phyloP scores from a whole-genome alignment of 768 basidiomycete species.

The Lactarius hengduanensis region DNA sequence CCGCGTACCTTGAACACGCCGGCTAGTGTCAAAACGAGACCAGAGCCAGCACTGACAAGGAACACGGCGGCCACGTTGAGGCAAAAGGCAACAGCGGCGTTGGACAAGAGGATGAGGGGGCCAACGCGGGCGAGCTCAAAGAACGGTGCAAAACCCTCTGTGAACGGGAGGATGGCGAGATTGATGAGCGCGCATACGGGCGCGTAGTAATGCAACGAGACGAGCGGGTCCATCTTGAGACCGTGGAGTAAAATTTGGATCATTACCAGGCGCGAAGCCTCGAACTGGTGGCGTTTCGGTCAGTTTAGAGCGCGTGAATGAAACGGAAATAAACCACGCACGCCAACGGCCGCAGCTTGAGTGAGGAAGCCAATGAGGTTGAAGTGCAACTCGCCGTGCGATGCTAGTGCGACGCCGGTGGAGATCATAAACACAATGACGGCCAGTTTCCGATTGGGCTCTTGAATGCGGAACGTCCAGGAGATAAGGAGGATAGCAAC shows the following conservation, averaged over 20 bases:
- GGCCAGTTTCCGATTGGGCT: conserved; percentile 77
- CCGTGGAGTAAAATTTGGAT: conserved; percentile 94
- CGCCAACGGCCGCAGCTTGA: conserved; percentile 82
- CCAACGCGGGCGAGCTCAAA: conserved; percentile 53
- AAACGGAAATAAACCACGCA: conserved; percentile 42
- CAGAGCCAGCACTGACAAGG: conserved; percentile 84
- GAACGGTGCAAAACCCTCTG: conserved; percentile 88
- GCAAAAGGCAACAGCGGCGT: conserved; percentile 84
- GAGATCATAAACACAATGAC: conserved; percentile 92
- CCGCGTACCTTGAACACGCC: conserved; percentile 82
- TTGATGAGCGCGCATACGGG: conserved; percentile 94
- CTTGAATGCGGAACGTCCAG: conserved; percentile 84
- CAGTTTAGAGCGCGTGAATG: neutral
- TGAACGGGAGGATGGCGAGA: conserved; percentile 81
- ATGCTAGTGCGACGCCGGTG: conserved; percentile 82
- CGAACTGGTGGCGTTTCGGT: conserved; percentile 55
- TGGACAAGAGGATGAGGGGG: conserved; percentile 69
- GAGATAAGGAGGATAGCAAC: conserved; percentile 93
- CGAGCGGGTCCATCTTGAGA: conserved; percentile 96
- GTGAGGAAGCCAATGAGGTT: conserved; percentile 83
- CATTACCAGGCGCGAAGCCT: conserved; percentile 92
- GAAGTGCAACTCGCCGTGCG: conserved; percentile 85
- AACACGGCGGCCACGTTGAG: conserved; percentile 94
- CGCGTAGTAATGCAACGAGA: conserved; percentile 94
- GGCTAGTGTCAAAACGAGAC: conserved; percentile 87